Evolutionary conservation across 2,329 filamentous ascomycete species (phyloP).

Genomic region (Aspergillus ustus): DNA sequence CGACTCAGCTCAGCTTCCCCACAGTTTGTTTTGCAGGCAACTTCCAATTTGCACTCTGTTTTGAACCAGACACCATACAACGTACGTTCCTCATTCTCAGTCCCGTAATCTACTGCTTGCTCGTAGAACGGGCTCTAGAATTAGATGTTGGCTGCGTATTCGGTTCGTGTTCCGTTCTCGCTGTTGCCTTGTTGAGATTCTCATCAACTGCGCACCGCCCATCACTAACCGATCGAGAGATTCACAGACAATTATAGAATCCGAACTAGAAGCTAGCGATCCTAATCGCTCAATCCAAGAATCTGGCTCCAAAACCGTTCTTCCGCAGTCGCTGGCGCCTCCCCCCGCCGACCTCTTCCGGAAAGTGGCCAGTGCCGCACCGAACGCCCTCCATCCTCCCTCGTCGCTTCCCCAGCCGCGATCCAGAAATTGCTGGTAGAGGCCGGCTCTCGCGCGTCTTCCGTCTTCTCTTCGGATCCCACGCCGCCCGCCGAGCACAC

Average conservation of each 20-base stretch:
- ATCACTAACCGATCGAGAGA: neutral
- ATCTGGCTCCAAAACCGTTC: conserved; percentile 33
- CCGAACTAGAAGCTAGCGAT: neutral
- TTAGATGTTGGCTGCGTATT: neutral
- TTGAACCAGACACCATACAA: neutral
- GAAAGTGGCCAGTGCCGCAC: conserved; percentile 22
- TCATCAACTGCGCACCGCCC: neutral
- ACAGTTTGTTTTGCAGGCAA: neutral
- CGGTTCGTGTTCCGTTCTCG: neutral
- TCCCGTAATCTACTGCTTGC: neutral
- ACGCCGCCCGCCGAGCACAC: conserved; percentile 65
- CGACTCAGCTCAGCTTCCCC: neutral
- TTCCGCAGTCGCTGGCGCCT: conserved; percentile 27
- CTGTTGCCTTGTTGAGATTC: neutral
- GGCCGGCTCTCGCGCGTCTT: conserved; percentile 57
- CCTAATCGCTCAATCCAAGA: neutral
- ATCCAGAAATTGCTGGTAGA: conserved; percentile 19
- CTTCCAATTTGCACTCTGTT: neutral
- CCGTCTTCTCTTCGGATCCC: conserved; percentile 66
- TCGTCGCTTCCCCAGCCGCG: conserved; percentile 23
- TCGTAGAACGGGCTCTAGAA: neutral
- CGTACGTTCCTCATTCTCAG: neutral
- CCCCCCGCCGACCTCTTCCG: conserved; percentile 23
- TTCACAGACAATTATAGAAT: neutral
- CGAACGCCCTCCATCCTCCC: conserved; percentile 20